Base-by-base conservation (phyloP, 441 rosid species). In the Brassica balearica region DNA sequence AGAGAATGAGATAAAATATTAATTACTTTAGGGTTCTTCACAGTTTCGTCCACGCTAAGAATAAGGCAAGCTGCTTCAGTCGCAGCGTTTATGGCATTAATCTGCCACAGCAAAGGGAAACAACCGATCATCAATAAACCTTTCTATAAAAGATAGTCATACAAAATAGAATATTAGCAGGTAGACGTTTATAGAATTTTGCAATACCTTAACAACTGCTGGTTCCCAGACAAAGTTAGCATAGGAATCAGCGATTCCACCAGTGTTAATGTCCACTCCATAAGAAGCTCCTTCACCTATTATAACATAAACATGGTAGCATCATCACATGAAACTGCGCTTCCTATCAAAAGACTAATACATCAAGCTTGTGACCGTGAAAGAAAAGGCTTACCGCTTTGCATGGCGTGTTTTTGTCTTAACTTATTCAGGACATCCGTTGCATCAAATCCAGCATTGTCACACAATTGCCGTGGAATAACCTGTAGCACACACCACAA, bases 221-320 rank as follows among this genome's bases (percentile, higher is more conserved):
- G 99, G 99, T 71, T 96, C 99, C 99, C 99, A 96, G 2, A 96
- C 98, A 70, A 96, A 94, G 88, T 89, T 94, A 9, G 96, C 90
- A 84, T 85, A 94, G 14, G 99, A 94, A 87, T 96, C 98, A 0
- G 91, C 91, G 25, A 96, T 92, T 82, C 98, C 99, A 46, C 98
- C 98, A 10, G 97, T 89, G 85, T 96, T 96, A 74, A 96, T 89
- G 80, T 96, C 98, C 78, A 96, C 99, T 72, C 99, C 99, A 74
- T 88, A 96, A 64, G 88, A 90, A 5, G 97, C 95, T 36, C 98
- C 98, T 80, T 96, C 98, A 65, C 98, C 98, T 92, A 84, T 74
- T 53, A 60, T 11, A 75, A 60, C 41, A 61, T 7, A 25, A 48
- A 36, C 32, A 66, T 63, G 38, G 68, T 48, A 59, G 60, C n/a